phyloP scores from a whole-genome alignment of 192 early-diverging fungal genomes.

The Gryganskiella cystojenkinii region DNA sequence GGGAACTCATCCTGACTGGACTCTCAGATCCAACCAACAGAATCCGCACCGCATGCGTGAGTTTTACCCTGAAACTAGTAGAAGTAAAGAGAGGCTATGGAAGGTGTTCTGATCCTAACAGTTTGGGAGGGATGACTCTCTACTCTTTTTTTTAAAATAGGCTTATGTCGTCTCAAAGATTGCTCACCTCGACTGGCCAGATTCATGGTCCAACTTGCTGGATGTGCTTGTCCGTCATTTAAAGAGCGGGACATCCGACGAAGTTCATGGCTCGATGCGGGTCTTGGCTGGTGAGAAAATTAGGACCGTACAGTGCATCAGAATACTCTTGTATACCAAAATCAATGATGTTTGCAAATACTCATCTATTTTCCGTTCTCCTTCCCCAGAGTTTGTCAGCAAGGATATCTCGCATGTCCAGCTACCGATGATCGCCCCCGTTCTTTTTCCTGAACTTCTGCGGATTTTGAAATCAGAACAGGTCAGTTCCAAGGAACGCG shows the following conservation, averaged over 20 bases:
- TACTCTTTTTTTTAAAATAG: slow-evolving; percentile 36
- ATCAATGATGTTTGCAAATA: not conserved
- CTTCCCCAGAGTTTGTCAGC: slow-evolving; percentile 77
- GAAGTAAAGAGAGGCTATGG: no score
- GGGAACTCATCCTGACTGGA: slow-evolving; percentile 63
- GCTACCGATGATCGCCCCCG: slow-evolving; percentile 79
- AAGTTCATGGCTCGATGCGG: slow-evolving; percentile 87
- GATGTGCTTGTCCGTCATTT: slow-evolving; percentile 73
- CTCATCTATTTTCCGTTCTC: not conserved
- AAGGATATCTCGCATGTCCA: slow-evolving; percentile 89
- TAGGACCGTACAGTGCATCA: no score
- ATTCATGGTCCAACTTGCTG: slow-evolving; percentile 89
- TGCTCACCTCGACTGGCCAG: slow-evolving; percentile 91
- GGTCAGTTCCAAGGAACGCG: slow-evolving; percentile 47
- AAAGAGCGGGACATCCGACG: slow-evolving; percentile 66
- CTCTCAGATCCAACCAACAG: slow-evolving; percentile 63
- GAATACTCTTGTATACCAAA: no score
- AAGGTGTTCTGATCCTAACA: no score
- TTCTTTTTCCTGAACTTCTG: slow-evolving; percentile 83
- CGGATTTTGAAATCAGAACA: slow-evolving; percentile 70
- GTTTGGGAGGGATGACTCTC: not conserved
- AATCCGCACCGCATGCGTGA: slow-evolving; percentile 74
- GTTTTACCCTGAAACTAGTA: no score
- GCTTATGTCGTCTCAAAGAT: slow-evolving; percentile 88
- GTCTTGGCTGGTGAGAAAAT: slow-evolving; percentile 64